phyloP scores from a whole-genome alignment of 192 early-diverging fungal genomes.

The Piromyces finnis region DNA sequence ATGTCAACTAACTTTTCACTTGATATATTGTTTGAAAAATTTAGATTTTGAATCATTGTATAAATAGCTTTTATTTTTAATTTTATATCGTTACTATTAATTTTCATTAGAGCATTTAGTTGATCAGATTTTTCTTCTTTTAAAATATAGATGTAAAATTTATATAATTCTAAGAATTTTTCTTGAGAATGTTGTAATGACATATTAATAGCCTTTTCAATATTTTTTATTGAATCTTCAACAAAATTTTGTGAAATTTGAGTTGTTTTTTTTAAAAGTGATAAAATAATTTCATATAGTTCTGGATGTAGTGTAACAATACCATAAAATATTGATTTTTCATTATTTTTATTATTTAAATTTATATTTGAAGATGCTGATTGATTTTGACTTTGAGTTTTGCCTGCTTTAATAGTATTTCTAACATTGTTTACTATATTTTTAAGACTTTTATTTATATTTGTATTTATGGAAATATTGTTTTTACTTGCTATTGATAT shows the following conservation, averaged over 20 bases:
- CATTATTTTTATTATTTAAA: neutral
- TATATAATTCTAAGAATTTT: neutral
- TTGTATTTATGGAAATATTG: neutral
- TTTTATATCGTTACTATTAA: neutral
- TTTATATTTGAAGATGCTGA: no score
- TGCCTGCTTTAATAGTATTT: neutral
- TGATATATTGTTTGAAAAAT: neutral
- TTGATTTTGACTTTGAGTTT: neutral
- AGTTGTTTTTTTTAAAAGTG: neutral
- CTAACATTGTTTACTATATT: neutral
- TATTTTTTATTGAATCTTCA: neutral
- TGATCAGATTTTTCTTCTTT: neutral
- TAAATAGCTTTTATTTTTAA: neutral
- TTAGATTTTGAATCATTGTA: neutral
- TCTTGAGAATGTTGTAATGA: neutral
- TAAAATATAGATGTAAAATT: neutral
- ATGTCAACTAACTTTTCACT: neutral
- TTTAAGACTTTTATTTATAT: neutral
- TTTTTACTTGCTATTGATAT: neutral
- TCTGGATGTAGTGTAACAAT: neutral
- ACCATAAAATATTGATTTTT: neutral
- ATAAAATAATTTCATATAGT: neutral
- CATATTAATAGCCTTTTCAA: neutral
- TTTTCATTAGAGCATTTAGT: neutral
- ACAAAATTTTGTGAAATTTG: neutral